Evolutionary conservation across 1,284 basidiomycete species (phyloP), one percentile per base, ranked within the genome.

Genomic region (Thecaphora thlaspeos): DNA sequence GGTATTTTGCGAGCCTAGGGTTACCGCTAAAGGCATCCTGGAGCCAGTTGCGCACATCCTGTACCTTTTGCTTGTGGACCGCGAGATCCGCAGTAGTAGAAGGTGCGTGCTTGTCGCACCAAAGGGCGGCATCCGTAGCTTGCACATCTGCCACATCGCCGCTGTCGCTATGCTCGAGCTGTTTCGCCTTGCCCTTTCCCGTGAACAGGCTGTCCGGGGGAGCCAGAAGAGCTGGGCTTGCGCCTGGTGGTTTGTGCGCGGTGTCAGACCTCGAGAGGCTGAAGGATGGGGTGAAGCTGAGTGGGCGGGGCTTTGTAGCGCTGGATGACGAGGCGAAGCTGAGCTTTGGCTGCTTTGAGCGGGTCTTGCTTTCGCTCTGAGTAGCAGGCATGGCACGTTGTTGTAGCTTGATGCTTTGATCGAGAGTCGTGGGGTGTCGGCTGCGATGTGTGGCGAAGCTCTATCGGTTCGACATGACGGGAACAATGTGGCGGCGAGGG

Each of bases 51-150:
- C 87, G 84, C 4, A 97, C 88, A 62, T 90, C 88, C 43, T 86
- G 84, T 0, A 97, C 85, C 75, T 97, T 93, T 17, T 83, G 84
- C 53, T 88, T 86, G 75, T 96, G 91, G 3, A 97, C 89, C 1
- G 90, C 91, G 2, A 98, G 82, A 30, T 92, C 87, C 4, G 58
- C 51, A 18, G 26, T 21, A 5, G 34, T 38, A 0, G 17, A 2
- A 3, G 59, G 57, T 7, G 60, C 51, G 4, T 63, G 44, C 17
- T 44, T 40, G 18, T 62, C 56, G 4, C 55, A 55, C 60, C 60
- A 63, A 14, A 62, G 30, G 14, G 24, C 22, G 10, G 43, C 39
- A 2, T 17, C 47, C 24, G 41, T 19, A 14, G 34, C 24, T 18
- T 34, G 19, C 12, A 41, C 21, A 8, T 19, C 12, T 12, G 14